Evolutionary conservation across 345 rosid species (phyloP).

Genomic region (Psidium friedrichsthalianum): DNA sequence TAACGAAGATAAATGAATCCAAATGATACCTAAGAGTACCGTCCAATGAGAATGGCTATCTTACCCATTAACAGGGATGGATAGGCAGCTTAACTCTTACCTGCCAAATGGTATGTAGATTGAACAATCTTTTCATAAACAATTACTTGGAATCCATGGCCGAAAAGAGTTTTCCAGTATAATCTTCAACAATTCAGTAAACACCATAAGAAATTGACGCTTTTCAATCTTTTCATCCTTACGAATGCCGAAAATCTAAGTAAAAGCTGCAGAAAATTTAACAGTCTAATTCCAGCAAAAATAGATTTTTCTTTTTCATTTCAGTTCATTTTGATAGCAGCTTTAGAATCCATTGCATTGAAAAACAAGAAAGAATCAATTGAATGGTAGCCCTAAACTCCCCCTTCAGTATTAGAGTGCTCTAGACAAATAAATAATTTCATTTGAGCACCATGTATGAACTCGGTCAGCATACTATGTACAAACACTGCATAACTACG

Average conservation of each 20-base stretch:
- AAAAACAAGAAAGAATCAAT: neutral
- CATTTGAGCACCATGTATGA: neutral
- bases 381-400: neutral
- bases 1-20: neutral
- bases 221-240: neutral
- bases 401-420: neutral
- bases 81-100: neutral
- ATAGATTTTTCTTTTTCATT: neutral
- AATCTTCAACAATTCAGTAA: neutral
- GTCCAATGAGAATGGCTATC: neutral
- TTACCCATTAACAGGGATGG: neutral
- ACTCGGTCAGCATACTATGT: neutral
- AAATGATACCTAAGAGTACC: neutral
- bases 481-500: neutral
- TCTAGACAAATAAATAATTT: neutral
- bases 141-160: neutral
- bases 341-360: neutral
- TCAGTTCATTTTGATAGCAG: neutral
- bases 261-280: neutral
- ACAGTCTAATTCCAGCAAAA: neutral
- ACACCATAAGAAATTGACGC: neutral
- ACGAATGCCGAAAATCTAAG: neutral
- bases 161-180: neutral
- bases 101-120: neutral
- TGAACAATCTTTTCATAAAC: neutral